Percentiles rank a stretch among this genome's conserved stretches.
These are phyloP conservation scores for Tolypocladium guangdongense DNA, from an alignment of 2,329 filamentous ascomycete genomes.

Conservation along the genomic window DNA sequence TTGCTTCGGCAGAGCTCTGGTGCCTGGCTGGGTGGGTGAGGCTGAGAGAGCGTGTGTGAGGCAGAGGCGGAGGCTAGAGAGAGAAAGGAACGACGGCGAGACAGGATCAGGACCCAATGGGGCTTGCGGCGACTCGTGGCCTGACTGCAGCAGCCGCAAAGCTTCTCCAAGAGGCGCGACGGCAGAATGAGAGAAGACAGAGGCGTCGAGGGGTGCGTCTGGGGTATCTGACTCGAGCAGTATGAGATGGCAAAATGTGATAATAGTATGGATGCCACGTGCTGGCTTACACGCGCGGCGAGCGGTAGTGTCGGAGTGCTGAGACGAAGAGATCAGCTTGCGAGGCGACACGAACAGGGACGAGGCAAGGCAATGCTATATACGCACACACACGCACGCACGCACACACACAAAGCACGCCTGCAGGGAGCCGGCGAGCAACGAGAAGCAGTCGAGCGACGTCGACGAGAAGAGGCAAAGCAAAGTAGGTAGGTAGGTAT, in stretches of 20 bases:
- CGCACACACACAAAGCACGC: neutral
- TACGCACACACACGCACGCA: neutral
- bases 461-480: neutral
- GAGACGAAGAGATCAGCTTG: neutral
- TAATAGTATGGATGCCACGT: neutral
- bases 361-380: neutral
- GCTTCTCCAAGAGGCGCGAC: neutral
- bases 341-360: neutral
- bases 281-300: neutral
- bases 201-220: neutral
- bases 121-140: neutral
- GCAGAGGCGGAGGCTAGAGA: neutral
- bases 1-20: neutral
- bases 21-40: neutral
- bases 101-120: neutral
- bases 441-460: neutral
- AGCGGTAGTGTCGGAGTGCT: neutral
- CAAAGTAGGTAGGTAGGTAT: neutral
- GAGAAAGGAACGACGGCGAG: neutral
- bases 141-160: neutral
- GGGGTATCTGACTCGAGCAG: conserved; percentile 1
- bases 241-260: neutral
- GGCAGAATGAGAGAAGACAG: neutral
- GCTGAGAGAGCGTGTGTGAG: neutral
- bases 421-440: neutral